These are phyloP conservation scores for Camellia granthamiana DNA, from an alignment of 148 eudicot species.

Conservation along the genomic window DNA sequence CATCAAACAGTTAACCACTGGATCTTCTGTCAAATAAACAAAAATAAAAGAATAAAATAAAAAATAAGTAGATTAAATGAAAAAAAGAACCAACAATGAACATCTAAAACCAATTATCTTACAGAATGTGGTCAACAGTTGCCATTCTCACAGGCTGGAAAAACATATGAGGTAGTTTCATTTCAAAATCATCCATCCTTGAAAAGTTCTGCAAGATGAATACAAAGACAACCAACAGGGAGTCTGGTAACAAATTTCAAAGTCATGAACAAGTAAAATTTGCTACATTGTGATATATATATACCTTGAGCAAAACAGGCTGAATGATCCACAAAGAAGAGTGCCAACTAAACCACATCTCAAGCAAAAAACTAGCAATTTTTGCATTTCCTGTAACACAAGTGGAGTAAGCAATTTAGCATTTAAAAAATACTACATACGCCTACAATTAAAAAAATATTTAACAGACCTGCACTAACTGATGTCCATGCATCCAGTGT, in stretches of 20 bases:
- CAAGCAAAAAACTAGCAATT: constrained; percentile 57
- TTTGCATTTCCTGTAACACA: constrained; percentile 42
- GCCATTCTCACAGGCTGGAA: constrained; percentile 54
- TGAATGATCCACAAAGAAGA: constrained; percentile 62
- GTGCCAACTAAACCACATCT: constrained; percentile 97
- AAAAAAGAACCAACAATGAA: constrained; percentile 6
- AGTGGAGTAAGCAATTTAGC: constrained; percentile 15
- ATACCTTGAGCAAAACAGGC: constrained; percentile 47
- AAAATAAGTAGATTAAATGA: neutral
- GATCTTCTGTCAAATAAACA: neutral
- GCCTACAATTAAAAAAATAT: constrained; percentile 8
- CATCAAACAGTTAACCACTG: neutral
- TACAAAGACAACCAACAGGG: neutral
- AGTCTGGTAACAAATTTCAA: neutral
- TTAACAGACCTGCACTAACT: constrained; percentile 47
- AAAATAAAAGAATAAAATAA: neutral
- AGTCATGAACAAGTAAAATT: neutral
- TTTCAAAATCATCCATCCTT: constrained; percentile 26
- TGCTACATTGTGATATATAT: neutral
- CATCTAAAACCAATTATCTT: constrained; percentile 18
- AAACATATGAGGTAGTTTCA: constrained; percentile 51
- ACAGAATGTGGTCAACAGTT: constrained; percentile 48
- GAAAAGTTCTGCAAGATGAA: constrained; percentile 34
- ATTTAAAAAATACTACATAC: neutral
- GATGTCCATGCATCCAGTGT: constrained; percentile 57